Evolutionary conservation across 495 filamentous ascomycete species (phyloP), one percentile per base, ranked within the genome.

Genomic region (Neurospora sp.): DNA sequence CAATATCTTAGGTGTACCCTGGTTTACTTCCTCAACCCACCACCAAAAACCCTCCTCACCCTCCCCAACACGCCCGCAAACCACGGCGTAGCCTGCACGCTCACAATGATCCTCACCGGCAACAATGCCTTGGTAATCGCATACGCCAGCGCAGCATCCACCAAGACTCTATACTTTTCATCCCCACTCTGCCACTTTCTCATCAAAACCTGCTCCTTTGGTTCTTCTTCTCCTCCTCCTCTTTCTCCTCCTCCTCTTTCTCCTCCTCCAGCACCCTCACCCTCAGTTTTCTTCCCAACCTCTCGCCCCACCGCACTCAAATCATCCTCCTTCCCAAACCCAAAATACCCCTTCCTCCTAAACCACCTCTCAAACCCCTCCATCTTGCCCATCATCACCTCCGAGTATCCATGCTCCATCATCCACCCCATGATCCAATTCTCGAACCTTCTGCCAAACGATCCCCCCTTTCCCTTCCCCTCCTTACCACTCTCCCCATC

Each of bases 21-120:
- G 13, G 28, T 34, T 34, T 34, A 66, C 28, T 66, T 66, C 54
- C 54, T 66, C 54, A 66, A 66, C 13, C 54, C 54, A 15, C 54
- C 13, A 17, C 54, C 54, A 34, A 66, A 34, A 17, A 34, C 24
- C 3, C 15, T 36, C 28, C 7, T 66, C 28, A 66, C 28, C 28
- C 54, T 66, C 54, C 28, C 81, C 24, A 91, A 82, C 34, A 86
- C 81, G 69, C 90, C 88, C 24, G 96, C 95, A 86, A 98, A 96
- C 94, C 94, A 98, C 54, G 96, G 96, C 71, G 96, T 97, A 17
- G 88, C 91, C 92, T 91, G 96, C 39, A 96, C 85, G 82, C 94
- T 97, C 21, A 88, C 78, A 9, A 88, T 85, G 72, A 99, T 86
- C 74, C 96, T 85, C 9, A 91, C 74, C 4, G 96, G 93, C 75